These are phyloP conservation scores for Fusarium acutatum DNA, from an alignment of 2,329 filamentous ascomycete species.

Conservation along the genomic window DNA sequence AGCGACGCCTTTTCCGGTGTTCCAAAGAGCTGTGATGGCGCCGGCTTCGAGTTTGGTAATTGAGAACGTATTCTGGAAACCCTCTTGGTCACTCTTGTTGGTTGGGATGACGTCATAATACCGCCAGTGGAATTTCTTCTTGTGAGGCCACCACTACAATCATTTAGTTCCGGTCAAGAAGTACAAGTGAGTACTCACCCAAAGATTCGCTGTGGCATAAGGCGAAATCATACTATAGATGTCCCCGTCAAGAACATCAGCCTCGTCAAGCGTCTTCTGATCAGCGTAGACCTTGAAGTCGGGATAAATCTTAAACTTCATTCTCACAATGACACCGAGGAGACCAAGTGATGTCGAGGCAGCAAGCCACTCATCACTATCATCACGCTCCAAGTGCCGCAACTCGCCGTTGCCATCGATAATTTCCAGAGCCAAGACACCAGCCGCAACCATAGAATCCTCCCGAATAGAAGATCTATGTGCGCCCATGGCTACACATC, in stretches of 20 bases:
- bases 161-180: too few species aligned
- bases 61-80: constrained; percentile 1
- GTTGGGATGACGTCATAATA: not conserved
- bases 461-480: not conserved
- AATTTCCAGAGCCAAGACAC: not conserved
- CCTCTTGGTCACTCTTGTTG: not conserved
- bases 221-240: not conserved
- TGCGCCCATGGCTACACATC: not conserved
- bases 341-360: not conserved
- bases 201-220: not conserved
- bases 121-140: constrained; percentile 6
- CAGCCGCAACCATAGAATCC: constrained; percentile 1
- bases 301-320: constrained; percentile 8
- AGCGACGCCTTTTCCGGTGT: not conserved
- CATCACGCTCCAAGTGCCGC: not conserved
- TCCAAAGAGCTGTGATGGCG: not conserved
- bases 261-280: not conserved
- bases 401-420: not conserved
- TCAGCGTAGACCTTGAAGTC: constrained; percentile 9
- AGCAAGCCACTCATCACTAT: not conserved
- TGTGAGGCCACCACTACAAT: not conserved
- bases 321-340: not conserved
- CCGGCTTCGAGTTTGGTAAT: not conserved
- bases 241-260: not conserved
- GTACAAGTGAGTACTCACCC: not conserved